Evolutionary conservation across 2,329 filamentous ascomycete genomes (phyloP).

Genomic region (Ophiostoma perfectum): DNA sequence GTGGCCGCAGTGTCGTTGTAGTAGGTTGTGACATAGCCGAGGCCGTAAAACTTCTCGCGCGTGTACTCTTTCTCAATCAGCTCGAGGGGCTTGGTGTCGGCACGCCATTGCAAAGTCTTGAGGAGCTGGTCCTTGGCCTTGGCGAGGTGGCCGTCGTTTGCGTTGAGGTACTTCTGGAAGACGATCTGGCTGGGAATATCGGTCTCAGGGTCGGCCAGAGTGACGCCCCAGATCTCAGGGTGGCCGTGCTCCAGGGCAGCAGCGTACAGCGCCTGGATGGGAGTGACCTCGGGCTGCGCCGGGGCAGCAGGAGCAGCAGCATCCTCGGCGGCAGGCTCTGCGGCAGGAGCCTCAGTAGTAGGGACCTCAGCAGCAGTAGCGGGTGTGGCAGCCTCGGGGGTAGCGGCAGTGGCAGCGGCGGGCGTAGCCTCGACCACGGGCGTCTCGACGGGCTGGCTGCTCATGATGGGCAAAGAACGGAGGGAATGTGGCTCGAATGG

Average conservation of each 20-base stretch:
- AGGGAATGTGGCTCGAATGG: too few species aligned
- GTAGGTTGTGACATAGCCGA: slow-evolving; percentile 78
- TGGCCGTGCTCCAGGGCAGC: slow-evolving; percentile 19
- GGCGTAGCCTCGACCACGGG: slow-evolving; percentile 16
- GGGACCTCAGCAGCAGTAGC: neutral
- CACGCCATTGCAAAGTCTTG: slow-evolving; percentile 78
- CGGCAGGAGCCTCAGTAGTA: slow-evolving; percentile 13
- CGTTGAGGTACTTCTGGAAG: slow-evolving; percentile 88
- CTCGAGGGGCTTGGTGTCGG: slow-evolving; percentile 64
- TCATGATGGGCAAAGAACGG: slow-evolving; percentile 20
- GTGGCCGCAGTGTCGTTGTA: slow-evolving; percentile 43
- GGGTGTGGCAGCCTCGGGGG: neutral
- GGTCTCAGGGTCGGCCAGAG: slow-evolving; percentile 47
- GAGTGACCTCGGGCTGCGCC: slow-evolving; percentile 16
- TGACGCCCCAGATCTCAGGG: slow-evolving; percentile 79
- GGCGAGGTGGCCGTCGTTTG: slow-evolving; percentile 70
- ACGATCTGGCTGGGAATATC: slow-evolving; percentile 76
- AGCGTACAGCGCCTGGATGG: slow-evolving; percentile 30
- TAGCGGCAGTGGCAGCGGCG: slow-evolving; percentile 9
- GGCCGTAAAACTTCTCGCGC: slow-evolving; percentile 63
- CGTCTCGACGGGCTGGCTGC: slow-evolving; percentile 25
- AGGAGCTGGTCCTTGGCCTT: slow-evolving; percentile 73
- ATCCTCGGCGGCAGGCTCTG: slow-evolving; percentile 14
- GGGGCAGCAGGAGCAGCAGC: slow-evolving; percentile 14
- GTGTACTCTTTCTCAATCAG: slow-evolving; percentile 61